These are phyloP conservation scores for Aspergillus wentii DNA, from an alignment of 495 filamentous ascomycete species.

Conservation along the genomic window DNA sequence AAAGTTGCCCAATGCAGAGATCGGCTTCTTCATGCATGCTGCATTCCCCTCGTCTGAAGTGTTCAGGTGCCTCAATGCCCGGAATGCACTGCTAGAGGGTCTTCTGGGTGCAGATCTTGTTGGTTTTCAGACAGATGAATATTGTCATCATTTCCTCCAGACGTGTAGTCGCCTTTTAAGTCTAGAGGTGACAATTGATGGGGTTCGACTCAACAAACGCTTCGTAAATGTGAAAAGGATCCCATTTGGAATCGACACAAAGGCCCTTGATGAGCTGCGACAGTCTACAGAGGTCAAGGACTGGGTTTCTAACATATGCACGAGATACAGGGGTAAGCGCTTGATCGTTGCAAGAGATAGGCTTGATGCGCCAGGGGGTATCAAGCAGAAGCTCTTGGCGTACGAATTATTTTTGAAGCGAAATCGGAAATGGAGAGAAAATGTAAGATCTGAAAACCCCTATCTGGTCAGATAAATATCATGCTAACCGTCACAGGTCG, in stretches of 20 bases:
- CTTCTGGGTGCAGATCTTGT: conserved; percentile 88
- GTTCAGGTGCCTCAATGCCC: conserved; percentile 76
- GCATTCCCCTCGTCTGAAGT: conserved; percentile 90
- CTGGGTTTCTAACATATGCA: conserved; percentile 67
- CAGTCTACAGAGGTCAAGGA: conserved; percentile 60
- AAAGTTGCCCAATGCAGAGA: conserved; percentile 73
- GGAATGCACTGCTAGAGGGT: conserved; percentile 74
- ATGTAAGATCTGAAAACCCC: too few species aligned
- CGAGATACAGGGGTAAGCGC: conserved; percentile 71
- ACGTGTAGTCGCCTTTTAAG: conserved; percentile 80
- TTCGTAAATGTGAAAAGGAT: conserved; percentile 67
- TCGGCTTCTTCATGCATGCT: conserved; percentile 88
- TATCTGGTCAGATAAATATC: not conserved
- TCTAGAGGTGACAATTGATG: conserved; percentile 73
- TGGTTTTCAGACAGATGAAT: conserved; percentile 86
- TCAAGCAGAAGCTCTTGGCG: conserved; percentile 80
- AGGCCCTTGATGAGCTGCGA: conserved; percentile 58
- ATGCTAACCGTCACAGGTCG: conserved; percentile 38
- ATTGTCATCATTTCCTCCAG: conserved; percentile 85
- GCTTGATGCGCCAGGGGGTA: conserved; percentile 78
- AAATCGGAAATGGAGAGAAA: conserved; percentile 76
- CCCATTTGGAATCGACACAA: conserved; percentile 57
- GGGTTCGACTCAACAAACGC: conserved; percentile 74
- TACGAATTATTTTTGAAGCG: conserved; percentile 85
- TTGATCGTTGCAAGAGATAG: conserved; percentile 86